Conservation (phyloP, 306 rosid genomes). For the Calophaca sinica region DNA sequence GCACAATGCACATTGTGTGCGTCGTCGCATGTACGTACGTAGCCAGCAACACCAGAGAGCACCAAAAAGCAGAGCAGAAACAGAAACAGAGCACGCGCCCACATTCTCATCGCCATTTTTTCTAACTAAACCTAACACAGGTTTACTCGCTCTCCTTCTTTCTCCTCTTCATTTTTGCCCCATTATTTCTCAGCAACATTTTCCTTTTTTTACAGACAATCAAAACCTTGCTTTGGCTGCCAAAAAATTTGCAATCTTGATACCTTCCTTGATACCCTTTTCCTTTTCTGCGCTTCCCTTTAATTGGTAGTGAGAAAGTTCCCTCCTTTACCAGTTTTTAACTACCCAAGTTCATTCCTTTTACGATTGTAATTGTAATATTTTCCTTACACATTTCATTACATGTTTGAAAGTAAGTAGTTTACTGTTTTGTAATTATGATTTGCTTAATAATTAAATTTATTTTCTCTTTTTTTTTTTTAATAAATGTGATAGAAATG, state of each 20-base stretch:
- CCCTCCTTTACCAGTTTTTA: background rate
- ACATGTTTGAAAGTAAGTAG: background rate
- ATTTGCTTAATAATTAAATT: slow-evolving; percentile 31
- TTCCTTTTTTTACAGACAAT: background rate
- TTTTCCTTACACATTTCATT: background rate
- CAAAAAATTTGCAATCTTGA: background rate
- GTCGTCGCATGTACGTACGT: background rate
- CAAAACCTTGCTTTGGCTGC: background rate
- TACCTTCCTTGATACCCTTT: background rate
- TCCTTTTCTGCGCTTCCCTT: background rate
- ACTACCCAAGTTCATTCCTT: background rate
- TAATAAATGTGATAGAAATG: slow-evolving; percentile 47
- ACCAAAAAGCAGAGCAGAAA: background rate
- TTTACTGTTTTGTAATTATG: background rate
- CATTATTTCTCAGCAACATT: background rate
- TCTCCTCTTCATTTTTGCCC: background rate
- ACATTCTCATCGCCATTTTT: background rate
- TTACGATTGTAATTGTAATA: background rate
- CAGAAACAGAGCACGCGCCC: slow-evolving; percentile 38
- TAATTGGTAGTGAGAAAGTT: slow-evolving; percentile 23
- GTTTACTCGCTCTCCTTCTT: background rate
- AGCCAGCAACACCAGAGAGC: slow-evolving; percentile 17
- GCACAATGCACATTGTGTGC: slow-evolving; percentile 20
- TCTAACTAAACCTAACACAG: background rate
- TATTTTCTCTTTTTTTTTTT: background rate